Conservation (phyloP, 306 rosid species). For the Medicago ruthenica region DNA sequence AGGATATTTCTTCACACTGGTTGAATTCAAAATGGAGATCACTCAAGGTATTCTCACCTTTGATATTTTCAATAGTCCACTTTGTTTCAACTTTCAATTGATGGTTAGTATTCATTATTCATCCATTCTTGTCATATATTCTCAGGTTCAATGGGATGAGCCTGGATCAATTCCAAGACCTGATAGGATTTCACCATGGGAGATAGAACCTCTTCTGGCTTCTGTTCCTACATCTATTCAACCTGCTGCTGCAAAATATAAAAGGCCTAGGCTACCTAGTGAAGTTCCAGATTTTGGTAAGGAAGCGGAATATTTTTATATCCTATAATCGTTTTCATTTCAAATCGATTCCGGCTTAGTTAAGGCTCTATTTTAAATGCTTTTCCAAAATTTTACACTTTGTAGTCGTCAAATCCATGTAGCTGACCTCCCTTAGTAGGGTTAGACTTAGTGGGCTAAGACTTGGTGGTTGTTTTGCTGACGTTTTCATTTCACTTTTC, state of each 20-base stretch:
- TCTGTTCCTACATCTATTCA: slow-evolving; percentile 57
- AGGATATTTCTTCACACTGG: slow-evolving; percentile 84
- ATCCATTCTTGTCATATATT: slow-evolving; percentile 18
- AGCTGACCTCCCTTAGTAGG: background rate
- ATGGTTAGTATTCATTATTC: slow-evolving; percentile 23
- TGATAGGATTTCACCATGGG: slow-evolving; percentile 93
- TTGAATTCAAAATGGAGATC: slow-evolving; percentile 81
- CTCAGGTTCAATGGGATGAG: slow-evolving; percentile 98
- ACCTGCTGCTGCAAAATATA: slow-evolving; percentile 61
- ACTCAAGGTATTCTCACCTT: slow-evolving; percentile 64
- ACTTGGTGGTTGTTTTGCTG: background rate
- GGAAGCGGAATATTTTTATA: slow-evolving; percentile 17
- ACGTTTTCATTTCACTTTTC: slow-evolving; percentile 21
- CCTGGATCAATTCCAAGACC: slow-evolving; percentile 82
- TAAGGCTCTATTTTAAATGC: background rate
- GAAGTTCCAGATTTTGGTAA: slow-evolving; percentile 67
- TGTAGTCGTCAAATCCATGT: background rate
- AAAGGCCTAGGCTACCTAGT: slow-evolving; percentile 76
- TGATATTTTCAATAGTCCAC: background rate
- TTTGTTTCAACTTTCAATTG: background rate
- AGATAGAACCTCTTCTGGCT: slow-evolving; percentile 79
- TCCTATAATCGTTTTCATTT: background rate
- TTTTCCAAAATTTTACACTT: background rate
- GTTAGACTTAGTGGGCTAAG: background rate
- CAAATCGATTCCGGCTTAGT: background rate